Base-by-base conservation (phyloP, 495 filamentous ascomycete species). In the Chaetomium fimeti region DNA sequence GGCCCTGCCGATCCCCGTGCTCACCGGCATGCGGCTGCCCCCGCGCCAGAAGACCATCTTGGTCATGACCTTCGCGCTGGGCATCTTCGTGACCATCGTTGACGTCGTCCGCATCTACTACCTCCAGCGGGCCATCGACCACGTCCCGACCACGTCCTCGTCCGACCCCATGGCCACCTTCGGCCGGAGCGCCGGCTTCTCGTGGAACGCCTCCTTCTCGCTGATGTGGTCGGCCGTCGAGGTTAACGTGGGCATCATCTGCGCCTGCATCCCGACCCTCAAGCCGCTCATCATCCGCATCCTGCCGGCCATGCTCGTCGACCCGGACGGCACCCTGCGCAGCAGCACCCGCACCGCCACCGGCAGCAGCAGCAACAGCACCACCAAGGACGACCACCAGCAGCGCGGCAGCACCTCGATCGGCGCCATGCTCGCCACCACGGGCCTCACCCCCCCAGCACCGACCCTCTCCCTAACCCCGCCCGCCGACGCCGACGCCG, bases 181-280 rank as follows among this genome's bases (percentile, higher is more conserved):
- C 56, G 75, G 70, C 5, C 71, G 76, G 62, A 74, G 73, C 55
- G 54, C 65, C 29, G 73, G 78, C 43, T 84, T 84, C 66, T 74
- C 75, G 72, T 88, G 85, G 88, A 90, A 92, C 74, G 92, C 88
- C 4, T 90, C 91, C 5, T 74, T 91, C 2, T 89, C 91, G 0
- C 90, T 95, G 72, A 92, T 96, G 88, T 97, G 92, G 92, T 93
- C 89, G 20, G 90, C 87, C 11, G 84, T 97, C 64, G 92, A 96
- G 74, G 91, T 96, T 74, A 92, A 96, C 68, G 81, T 92, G 9
- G 92, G 92, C 9, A 90, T 96, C 61, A 88, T 93, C 48, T 94
- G 90, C 63, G 92, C 87, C 54, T 96, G 91, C 68, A 88, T 96
- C 29, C 93, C 92, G 16, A 93, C 89, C 22, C 78, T 96, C 66